Evolutionary conservation across 1,139 yeast species (phyloP).

Genomic region (Geotrichum bryndzae): DNA sequence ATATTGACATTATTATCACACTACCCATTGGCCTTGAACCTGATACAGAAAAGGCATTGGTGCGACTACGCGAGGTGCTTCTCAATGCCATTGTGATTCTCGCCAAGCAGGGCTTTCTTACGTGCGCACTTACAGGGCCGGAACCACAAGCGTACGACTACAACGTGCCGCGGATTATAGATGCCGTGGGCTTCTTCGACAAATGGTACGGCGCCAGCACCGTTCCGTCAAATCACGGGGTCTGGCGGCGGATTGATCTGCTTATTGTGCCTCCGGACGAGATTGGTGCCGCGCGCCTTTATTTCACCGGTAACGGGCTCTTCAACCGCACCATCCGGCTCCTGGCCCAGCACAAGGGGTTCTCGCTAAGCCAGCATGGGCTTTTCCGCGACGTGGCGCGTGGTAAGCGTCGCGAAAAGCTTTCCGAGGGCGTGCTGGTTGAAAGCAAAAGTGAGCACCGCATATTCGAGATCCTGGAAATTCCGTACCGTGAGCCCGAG

Average conservation of each 20-base stretch:
- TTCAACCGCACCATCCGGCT: conserved; percentile 49
- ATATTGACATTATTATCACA: conserved; percentile 52
- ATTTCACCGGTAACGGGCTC: conserved; percentile 54
- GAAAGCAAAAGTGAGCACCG: conserved; percentile 45
- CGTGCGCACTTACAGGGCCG: conserved; percentile 31
- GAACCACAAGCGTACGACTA: conserved; percentile 9
- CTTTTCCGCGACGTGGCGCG: conserved; percentile 31
- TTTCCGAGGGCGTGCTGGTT: conserved; percentile 29
- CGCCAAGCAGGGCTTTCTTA: conserved; percentile 33
- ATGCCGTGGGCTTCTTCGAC: conserved; percentile 13
- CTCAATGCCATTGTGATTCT: conserved; percentile 33
- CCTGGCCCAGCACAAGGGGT: conserved; percentile 43
- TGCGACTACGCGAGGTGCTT: conserved; percentile 32
- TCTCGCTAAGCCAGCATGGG: conserved; percentile 47
- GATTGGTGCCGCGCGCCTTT: conserved; percentile 49
- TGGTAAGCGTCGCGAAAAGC: conserved; percentile 6
- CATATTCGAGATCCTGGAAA: conserved; percentile 46
- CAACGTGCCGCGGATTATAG: background rate
- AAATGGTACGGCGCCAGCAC: conserved; percentile 10
- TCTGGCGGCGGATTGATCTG: conserved; percentile 54
- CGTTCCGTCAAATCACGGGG: conserved; percentile 24
- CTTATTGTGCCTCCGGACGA: conserved; percentile 46
- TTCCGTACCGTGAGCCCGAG: conserved; percentile 43
- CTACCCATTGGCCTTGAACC: conserved; percentile 24
- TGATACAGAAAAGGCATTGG: conserved; percentile 31